Evolutionary conservation across 257 asterid species (phyloP), one percentile per base, ranked within the genome.

Genomic region (Datura wrightii): DNA sequence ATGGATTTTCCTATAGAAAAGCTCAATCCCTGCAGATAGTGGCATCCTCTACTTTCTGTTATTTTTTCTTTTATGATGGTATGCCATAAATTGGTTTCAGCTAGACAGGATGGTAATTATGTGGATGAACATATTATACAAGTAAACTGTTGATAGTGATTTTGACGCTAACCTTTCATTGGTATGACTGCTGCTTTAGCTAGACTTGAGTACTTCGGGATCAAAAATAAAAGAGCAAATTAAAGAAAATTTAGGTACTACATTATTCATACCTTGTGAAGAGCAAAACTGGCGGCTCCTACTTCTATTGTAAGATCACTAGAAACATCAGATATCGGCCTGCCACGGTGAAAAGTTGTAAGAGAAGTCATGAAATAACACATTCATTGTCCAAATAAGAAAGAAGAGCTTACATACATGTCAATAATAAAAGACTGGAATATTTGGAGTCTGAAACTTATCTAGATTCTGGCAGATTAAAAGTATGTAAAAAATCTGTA

Each of bases 311-410:
- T 88, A 8, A 96, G 97, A 89, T 96, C 99, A 82, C 99, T 96
- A 15, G 99, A 92, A 87, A 94, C 98, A 80, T 96, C 98, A 24
- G 99, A 96, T 84, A 93, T 91, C 4, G 99, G 98, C 99, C 99
- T 96, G 97, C 87, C 88, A 86, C 55, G 50, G 79, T 24, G 0
- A 84, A 65, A 1, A 24, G 31, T 24, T 24, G 15, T 18, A n/a
- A 60, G 6, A 19, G 39, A 60, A 60, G 36, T 60, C 69, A 60
- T 24, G 69, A 4, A 8, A 19, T 60, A 19, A 39, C 39, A 60
- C 69, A 60, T 8, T 1, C 59, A 16, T 56, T n/a, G 19, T 54
- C 60, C 6, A 4, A 54, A 54, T 55, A 62, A 42, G 48, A 58
- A 15, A 16, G 14, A 53, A 67, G 14, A 52, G 42, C 42, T 41